A percentile compares a stretch with the other conserved stretches of the same genome.
Conservation (phyloP, 441 rosid species). For the Syzygium syzygioides region DNA sequence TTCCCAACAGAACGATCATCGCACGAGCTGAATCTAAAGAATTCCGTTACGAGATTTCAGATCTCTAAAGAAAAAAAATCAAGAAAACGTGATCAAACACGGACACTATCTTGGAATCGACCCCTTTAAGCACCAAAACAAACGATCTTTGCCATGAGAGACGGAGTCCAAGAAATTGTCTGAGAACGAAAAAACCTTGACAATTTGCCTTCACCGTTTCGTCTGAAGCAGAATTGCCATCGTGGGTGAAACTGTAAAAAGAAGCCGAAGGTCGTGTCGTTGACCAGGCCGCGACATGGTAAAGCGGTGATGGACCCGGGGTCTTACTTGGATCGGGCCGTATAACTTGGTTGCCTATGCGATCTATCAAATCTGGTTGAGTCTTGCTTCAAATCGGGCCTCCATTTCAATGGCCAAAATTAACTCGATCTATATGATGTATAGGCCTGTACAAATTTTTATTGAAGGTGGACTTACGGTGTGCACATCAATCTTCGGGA, state of each 20-base stretch:
- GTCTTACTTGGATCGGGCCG: neutral
- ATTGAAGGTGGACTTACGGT: neutral
- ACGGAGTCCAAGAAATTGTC: neutral
- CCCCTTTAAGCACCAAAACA: neutral
- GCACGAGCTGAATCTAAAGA: neutral
- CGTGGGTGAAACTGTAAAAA: neutral
- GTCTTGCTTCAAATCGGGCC: neutral
- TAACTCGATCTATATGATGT: neutral
- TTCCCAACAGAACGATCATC: neutral
- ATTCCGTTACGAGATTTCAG: neutral
- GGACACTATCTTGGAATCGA: neutral
- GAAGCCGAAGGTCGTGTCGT: neutral
- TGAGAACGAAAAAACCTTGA: neutral
- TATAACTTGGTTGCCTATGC: neutral
- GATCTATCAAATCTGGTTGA: neutral
- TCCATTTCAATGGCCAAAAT: neutral
- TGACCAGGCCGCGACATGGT: neutral
- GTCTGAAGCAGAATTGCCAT: neutral
- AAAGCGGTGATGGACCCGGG: neutral
- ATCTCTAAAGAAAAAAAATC: neutral
- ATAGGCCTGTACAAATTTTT: neutral
- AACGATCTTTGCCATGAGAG: neutral
- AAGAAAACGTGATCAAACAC: neutral
- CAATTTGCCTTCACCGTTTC: neutral
- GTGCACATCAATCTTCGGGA: fast-evolving